A percentile compares a stretch with the other conserved stretches of the same genome.
Evolutionary conservation across 2,329 filamentous ascomycete species (phyloP).

Genomic region (Coniochaeta prunicola): DNA sequence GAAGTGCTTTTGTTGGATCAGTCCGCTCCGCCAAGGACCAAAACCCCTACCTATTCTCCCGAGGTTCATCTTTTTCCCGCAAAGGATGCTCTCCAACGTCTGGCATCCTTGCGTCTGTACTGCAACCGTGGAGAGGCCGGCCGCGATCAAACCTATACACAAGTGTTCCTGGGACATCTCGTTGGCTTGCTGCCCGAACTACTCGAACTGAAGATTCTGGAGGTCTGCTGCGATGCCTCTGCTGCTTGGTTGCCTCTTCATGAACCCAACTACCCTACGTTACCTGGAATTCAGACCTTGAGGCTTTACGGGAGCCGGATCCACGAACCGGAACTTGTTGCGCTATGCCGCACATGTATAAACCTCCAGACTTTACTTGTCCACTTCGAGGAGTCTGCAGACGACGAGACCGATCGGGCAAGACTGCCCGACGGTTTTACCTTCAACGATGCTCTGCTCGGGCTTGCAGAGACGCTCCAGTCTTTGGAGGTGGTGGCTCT

Average conservation of each 20-base stretch:
- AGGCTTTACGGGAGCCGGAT: conserved; percentile 18
- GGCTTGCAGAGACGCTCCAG: conserved; percentile 10
- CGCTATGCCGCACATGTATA: conserved; percentile 14
- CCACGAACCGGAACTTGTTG: conserved; percentile 16
- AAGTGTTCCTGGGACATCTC: conserved; percentile 13
- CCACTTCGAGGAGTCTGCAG: conserved; percentile 16
- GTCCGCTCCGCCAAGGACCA: background rate
- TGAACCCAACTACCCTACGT: conserved; percentile 6
- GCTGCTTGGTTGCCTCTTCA: background rate
- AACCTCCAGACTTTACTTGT: conserved; percentile 16
- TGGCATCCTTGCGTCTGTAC: conserved; percentile 17
- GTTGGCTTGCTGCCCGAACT: conserved; percentile 11
- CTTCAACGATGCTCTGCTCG: conserved; percentile 14
- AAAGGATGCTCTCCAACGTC: conserved; percentile 7
- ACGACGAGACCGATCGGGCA: conserved; percentile 14
- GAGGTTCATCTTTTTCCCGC: conserved; percentile 8
- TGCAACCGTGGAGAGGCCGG: conserved; percentile 13
- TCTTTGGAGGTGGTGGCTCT: conserved; percentile 16
- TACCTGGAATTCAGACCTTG: conserved; percentile 16
- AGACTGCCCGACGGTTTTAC: conserved; percentile 16
- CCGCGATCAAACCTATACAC: conserved; percentile 13
- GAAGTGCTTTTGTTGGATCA: conserved; percentile 1
- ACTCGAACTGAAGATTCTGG: conserved; percentile 13
- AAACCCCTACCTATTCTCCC: background rate
- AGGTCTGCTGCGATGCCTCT: conserved; percentile 15